These are phyloP conservation scores for Cymodocea nodosa DNA, from an alignment of 116 monocot species.

Conservation along the genomic window DNA sequence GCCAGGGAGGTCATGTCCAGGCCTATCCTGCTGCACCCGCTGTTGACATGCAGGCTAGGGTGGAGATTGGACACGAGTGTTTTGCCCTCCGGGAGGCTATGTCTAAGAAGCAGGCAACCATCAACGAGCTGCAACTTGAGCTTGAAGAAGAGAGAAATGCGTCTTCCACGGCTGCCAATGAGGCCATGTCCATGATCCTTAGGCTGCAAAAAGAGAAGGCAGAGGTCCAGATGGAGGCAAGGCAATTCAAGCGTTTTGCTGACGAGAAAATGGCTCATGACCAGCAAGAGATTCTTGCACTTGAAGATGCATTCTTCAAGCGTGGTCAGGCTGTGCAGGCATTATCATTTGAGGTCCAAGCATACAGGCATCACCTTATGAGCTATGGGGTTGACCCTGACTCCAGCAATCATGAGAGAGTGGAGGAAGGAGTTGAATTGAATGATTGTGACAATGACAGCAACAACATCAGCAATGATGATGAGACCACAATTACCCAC, in stretches of 20 bases:
- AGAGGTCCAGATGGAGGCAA: slow-evolving; percentile 67
- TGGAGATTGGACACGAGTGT: slow-evolving; percentile 53
- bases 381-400: slow-evolving; percentile 27
- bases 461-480: too few species aligned
- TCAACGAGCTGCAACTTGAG: slow-evolving; percentile 46
- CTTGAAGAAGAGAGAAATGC: slow-evolving; percentile 80
- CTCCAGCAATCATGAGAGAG: slow-evolving; percentile 3
- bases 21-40: not conserved
- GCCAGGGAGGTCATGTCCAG: not conserved
- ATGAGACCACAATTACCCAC: too few species aligned
- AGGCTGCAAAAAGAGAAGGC: slow-evolving; percentile 89
- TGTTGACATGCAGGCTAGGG: slow-evolving; percentile 17
- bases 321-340: slow-evolving; percentile 36
- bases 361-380: slow-evolving; percentile 38
- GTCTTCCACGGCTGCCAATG: slow-evolving; percentile 51
- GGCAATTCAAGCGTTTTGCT: slow-evolving; percentile 72
- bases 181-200: slow-evolving; percentile 98
- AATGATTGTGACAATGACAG: not conserved
- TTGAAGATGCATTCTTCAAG: slow-evolving; percentile 59
- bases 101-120: slow-evolving; percentile 37
- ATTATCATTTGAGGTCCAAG: slow-evolving; percentile 45
- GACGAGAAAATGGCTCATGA: slow-evolving; percentile 89
- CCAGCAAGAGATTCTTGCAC: slow-evolving; percentile 43
- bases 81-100: slow-evolving; percentile 58
- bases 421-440: not conserved